A percentile compares a stretch with the other conserved stretches of the same genome.
phyloP scores from a whole-genome alignment of 2,329 filamentous ascomycete genomes.

The Cladophialophora yegresii region DNA sequence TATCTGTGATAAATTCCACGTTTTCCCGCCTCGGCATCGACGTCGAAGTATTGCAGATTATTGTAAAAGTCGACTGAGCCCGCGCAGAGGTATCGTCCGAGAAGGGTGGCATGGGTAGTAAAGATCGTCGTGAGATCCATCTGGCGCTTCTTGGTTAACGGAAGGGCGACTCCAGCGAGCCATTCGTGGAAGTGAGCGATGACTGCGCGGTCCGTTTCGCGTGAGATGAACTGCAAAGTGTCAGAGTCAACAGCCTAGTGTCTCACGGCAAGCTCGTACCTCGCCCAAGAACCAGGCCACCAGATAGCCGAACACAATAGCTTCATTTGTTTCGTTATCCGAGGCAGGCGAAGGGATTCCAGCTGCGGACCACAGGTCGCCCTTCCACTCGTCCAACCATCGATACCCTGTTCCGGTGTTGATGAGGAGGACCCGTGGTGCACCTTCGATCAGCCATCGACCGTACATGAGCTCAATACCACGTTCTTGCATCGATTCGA shows the following conservation, averaged over 20 bases:
- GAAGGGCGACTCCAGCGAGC: constrained; percentile 90
- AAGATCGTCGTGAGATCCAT: constrained; percentile 98
- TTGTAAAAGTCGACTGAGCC: constrained; percentile 99
- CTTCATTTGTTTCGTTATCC: constrained; percentile 95
- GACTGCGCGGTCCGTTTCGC: constrained; percentile 87
- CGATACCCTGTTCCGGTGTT: constrained; percentile 91
- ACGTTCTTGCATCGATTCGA: constrained; percentile 88
- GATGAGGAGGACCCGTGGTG: constrained; percentile 88
- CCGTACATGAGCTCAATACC: constrained; percentile 90
- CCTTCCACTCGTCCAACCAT: constrained; percentile 94
- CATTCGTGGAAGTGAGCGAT: constrained; percentile 99
- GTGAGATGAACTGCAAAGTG: constrained; percentile 74
- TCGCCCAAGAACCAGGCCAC: constrained; percentile 98
- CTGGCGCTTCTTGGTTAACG: constrained; percentile 85
- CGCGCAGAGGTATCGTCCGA: constrained; percentile 93
- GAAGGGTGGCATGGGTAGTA: constrained; percentile 92
- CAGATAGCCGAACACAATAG: constrained; percentile 95
- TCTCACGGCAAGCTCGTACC: constrained; percentile 56
- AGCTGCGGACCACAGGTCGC: constrained; percentile 88
- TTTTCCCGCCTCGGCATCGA: constrained; percentile 94
- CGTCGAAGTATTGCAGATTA: constrained; percentile 94
- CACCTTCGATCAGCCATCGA: constrained; percentile 95
- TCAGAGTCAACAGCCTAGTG: constrained; percentile 13
- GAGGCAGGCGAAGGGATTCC: constrained; percentile 90
- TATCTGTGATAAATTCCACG: constrained; percentile 98